A percentile compares a stretch with the other conserved stretches of the same genome.
These are phyloP conservation scores for Grigorovia transvaalensis DNA, from an alignment of 805 yeast genomes.

Conservation along the genomic window DNA sequence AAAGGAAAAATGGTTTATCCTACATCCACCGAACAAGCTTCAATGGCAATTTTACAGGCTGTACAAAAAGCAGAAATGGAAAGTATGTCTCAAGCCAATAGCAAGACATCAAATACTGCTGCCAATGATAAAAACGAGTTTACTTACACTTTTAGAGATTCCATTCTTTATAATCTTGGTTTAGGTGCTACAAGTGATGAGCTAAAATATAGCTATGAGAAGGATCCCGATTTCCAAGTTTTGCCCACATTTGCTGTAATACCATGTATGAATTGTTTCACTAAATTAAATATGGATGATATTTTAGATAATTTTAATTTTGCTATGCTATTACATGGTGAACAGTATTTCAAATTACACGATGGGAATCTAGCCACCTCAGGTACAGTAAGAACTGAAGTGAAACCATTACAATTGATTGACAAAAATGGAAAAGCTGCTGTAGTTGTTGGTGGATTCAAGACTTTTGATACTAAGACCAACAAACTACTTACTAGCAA, in stretches of 20 bases:
- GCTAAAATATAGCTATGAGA: conserved; percentile 71
- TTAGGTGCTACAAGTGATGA: conserved; percentile 77
- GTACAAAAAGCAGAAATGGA: conserved; percentile 33
- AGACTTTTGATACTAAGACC: conserved; percentile 55
- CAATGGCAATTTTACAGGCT: conserved; percentile 64
- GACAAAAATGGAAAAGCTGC: conserved; percentile 83
- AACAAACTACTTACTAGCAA: conserved; percentile 68
- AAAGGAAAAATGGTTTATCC: conserved; percentile 42
- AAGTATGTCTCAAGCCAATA: conserved; percentile 18
- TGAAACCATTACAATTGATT: conserved; percentile 58
- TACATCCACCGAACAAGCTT: conserved; percentile 56
- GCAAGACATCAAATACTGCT: not conserved
- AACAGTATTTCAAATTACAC: conserved; percentile 73
- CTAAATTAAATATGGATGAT: conserved; percentile 46
- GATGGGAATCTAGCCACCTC: conserved; percentile 52
- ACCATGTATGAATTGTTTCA: conserved; percentile 61
- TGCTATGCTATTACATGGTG: conserved; percentile 86
- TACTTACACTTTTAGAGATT: conserved; percentile 54
- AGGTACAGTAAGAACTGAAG: conserved; percentile 51
- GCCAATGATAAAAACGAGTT: conserved; percentile 26
- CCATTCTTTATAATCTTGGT: conserved; percentile 78
- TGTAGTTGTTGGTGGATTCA: conserved; percentile 60
- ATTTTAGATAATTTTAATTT: conserved; percentile 78
- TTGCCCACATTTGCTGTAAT: conserved; percentile 86
- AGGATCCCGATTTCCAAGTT: conserved; percentile 65